Conservation (phyloP, 176 grass and related monocot species). For the Microstegium vimineum region DNA sequence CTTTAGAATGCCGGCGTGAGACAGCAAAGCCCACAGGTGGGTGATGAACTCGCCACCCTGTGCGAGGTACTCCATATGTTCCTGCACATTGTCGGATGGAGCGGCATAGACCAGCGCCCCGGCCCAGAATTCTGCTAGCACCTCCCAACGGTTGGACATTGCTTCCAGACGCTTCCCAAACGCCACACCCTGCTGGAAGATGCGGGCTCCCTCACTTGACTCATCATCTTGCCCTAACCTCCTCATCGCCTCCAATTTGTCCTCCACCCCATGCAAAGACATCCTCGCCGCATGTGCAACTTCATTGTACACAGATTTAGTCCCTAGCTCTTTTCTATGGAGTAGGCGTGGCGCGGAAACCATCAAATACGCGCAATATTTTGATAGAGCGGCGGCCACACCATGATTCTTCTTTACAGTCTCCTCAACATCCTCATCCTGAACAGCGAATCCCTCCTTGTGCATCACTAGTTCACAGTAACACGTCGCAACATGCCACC, state of each 20-base stretch:
- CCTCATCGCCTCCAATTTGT: background rate
- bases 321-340: background rate
- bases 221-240: background rate
- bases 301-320: background rate
- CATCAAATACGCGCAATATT: background rate
- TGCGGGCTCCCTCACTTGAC: background rate
- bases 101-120: background rate
- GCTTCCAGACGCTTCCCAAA: background rate
- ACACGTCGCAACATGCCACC: background rate
- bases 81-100: background rate
- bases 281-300: background rate
- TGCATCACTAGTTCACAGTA: background rate
- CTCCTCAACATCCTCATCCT: background rate
- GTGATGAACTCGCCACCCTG: background rate
- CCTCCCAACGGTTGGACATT: background rate
- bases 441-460: background rate
- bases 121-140: background rate
- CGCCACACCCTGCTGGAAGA: background rate
- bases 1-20: background rate
- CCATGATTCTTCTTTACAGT: background rate
- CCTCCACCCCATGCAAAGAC: background rate
- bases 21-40: background rate
- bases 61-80: background rate
- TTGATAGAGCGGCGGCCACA: background rate
- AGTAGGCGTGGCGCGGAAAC: background rate